Base-by-base conservation (phyloP, 192 early-diverging fungal genomes). In the Jimgerdemannia flammicorona region DNA sequence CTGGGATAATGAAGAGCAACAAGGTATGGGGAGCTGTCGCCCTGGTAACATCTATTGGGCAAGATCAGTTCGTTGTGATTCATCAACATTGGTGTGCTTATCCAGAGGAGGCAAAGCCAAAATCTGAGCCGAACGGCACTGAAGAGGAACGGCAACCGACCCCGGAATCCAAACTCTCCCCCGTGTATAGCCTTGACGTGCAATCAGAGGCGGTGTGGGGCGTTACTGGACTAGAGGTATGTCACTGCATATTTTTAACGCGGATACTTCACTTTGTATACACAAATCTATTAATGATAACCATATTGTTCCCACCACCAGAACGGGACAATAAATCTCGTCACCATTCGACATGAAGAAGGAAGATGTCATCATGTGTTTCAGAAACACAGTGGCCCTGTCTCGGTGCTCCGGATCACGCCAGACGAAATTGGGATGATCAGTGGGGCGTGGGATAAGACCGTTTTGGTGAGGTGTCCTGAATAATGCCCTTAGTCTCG, bases 381-480 rank as follows among this genome's bases (percentile, higher is more conserved):
- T 43, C 80, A 87, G 42, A 86, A 91, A 68, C 98, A 99, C 73
- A 91, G 83, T 11, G 89, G 85, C 19, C 91, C 95, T 3, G 97
- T 99, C 3, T 97, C 97, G 0, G 89, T 92, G 1, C 76, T 99
- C 20, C 87, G 85, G 65, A 90, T 96, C 40, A 87, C 91, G 9
- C 93, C 94, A 2, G 95, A 92, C 54, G 95, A 99, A 77, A 85
- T 85, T 70, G 87, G 89, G 0, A 80, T 95, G 67, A 87, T 98
- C 67, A 98, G 94, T 78, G 98, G 97, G 4, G 95, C 97, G 40
- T 99, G 98, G 98, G 98, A 99, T 76, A 90, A 94, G 66, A 85
- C 85, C 14, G 84, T 95, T 19, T 54, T 94, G 79, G 92, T 93
- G 85, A 71, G 87, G 83, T 77, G 40, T 6, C 40, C 18, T 18